Percentiles rank a stretch among this genome's conserved stretches.
phyloP scores from a whole-genome alignment of 768 basidiomycete genomes.

The Imleria badia region DNA sequence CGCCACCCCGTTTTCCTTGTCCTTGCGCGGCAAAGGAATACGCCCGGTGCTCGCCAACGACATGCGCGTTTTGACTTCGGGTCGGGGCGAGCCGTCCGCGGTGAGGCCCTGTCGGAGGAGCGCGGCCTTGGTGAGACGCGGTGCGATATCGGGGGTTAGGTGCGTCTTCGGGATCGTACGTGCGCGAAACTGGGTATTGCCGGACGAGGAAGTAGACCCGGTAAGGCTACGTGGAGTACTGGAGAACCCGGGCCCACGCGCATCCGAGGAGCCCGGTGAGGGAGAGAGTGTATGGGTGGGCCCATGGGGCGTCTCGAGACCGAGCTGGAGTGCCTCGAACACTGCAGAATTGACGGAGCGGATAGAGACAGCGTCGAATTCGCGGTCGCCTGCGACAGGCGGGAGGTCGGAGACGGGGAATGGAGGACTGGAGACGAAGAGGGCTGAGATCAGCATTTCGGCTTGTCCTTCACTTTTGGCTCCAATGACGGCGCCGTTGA shows the following conservation, averaged over 20 bases:
- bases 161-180: conserved; percentile 64
- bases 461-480: conserved; percentile 66
- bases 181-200: conserved; percentile 60
- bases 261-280: conserved; percentile 23
- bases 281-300: conserved; percentile 43
- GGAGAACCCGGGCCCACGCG: conserved; percentile 21
- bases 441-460: conserved; percentile 72
- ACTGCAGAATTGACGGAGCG: conserved; percentile 48
- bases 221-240: conserved; percentile 31
- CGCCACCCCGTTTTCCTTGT: conserved; percentile 36
- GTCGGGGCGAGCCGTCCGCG: conserved; percentile 35
- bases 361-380: conserved; percentile 36
- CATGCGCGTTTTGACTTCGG: conserved; percentile 27
- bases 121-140: conserved; percentile 74
- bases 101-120: conserved; percentile 65
- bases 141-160: conserved; percentile 64
- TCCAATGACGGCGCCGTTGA: conserved; percentile 63
- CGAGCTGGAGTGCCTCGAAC: conserved; percentile 42
- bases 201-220: conserved; percentile 38
- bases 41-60: conserved; percentile 35
- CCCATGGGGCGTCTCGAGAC: conserved; percentile 42
- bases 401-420: conserved; percentile 71
- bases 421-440: conserved; percentile 82
- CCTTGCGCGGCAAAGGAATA: conserved; percentile 28
- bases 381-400: conserved; percentile 35